Base-by-base conservation (phyloP, 495 filamentous ascomycete genomes). In the Daldinia decipiens region DNA sequence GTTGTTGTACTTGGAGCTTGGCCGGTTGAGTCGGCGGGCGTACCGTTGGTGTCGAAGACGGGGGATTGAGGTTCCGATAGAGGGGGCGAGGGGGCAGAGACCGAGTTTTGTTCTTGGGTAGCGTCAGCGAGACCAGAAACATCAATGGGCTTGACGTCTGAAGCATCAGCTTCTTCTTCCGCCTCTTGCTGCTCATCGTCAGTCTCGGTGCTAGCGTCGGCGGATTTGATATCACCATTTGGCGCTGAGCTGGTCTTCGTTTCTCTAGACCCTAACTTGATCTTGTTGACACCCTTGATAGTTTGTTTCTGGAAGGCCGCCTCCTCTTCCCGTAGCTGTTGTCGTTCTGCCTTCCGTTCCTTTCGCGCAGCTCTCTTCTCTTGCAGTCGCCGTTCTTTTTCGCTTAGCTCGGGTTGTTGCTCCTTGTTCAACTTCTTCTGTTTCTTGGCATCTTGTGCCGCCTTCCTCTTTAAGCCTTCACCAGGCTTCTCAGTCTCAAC, bases 1-100 rank as follows among this genome's bases (percentile, higher is more conserved):
- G 91, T 92, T 57, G 86, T 89, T 67, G 85, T 85, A 53, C 91
- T 92, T 62, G 88, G 66, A 72, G 79, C 69, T 79, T 86, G 78
- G 74, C 71, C 76, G 29, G 67, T 71, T 34, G 74, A 73, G 58
- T 79, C 77, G 57, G 69, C 73, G 29, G 78, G 82, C 62, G 77
- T 77, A 54, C 83, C 82, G 34, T 85, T 83, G 67, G 82, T 81
- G 73, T 94, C 90, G 73, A 91, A 92, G 17, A 78, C 80, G 11
- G 90, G 87, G 5, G 92, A 92, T 50, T 87, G 79, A 17, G 87
- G 84, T 29, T 82, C 77, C 47, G 89, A 87, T 11, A 86, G 84
- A 19, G 82, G 76, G 15, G 34, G 34, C 11, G 84, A 81, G 38
- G 78, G 77, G 47, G 81, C 80, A 50, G 85, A 84, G 7, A 76